These are phyloP conservation scores for Botrytis porri DNA, from an alignment of 2,329 filamentous ascomycete genomes.

Conservation along the genomic window DNA sequence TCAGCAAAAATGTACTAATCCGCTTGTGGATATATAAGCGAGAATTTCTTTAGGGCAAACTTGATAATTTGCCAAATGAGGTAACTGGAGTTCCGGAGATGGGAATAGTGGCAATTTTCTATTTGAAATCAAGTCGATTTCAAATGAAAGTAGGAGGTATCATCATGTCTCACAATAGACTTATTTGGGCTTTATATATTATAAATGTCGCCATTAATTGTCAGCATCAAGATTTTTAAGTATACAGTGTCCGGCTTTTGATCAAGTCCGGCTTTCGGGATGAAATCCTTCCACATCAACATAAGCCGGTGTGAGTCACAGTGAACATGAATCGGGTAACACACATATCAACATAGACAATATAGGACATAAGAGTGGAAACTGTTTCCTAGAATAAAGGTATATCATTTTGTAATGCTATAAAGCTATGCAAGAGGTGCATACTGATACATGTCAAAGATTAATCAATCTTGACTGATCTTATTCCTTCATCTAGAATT, in stretches of 20 bases:
- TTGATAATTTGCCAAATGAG: not conserved
- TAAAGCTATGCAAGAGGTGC: conserved; percentile 22
- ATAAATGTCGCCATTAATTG: not conserved
- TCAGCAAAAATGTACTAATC: not conserved
- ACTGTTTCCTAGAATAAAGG: conserved; percentile 20
- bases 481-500: conserved; percentile 12
- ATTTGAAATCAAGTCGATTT: conserved; percentile 15
- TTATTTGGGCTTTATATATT: conserved; percentile 18
- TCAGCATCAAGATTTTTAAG: not conserved
- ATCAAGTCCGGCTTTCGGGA: not conserved
- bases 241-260: not conserved
- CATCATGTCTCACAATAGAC: conserved; percentile 20
- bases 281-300: not conserved
- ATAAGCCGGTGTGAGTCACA: not conserved
- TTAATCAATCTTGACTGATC: conserved; percentile 13
- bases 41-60: conserved; percentile 14
- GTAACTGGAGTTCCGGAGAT: conserved; percentile 9
- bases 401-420: conserved; percentile 32
- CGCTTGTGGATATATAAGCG: conserved; percentile 17
- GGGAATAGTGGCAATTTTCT: conserved; percentile 11
- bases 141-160: not conserved
- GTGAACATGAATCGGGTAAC: not conserved
- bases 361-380: not conserved
- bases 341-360: not conserved
- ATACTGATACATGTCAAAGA: conserved; percentile 14